A percentile compares a stretch with the other conserved stretches of the same genome.
Conservation (phyloP, 2,329 filamentous ascomycete genomes). For the Exophiala calicioides region DNA sequence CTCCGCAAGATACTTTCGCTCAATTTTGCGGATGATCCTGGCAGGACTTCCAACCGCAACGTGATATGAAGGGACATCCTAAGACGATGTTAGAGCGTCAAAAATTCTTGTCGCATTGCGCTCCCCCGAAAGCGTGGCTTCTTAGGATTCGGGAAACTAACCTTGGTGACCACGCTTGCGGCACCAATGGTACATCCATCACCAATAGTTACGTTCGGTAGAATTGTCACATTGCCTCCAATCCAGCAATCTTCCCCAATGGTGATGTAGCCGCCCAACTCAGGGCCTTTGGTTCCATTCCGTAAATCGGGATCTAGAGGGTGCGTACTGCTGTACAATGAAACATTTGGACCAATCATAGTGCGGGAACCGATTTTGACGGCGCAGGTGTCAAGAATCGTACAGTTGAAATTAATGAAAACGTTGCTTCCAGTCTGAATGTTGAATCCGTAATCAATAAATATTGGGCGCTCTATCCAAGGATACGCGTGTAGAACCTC, state of each 20-base stretch:
- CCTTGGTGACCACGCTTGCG: slow-evolving; percentile 43
- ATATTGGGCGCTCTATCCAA: slow-evolving; percentile 69
- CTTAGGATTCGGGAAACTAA: no score
- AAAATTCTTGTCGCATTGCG: background rate
- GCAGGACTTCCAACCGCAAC: background rate
- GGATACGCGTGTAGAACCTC: slow-evolving; percentile 65
- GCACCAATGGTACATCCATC: slow-evolving; percentile 45
- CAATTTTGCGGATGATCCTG: background rate
- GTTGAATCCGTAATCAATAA: slow-evolving; percentile 77
- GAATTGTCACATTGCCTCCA: slow-evolving; percentile 48
- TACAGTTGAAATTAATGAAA: slow-evolving; percentile 74
- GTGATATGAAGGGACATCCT: background rate
- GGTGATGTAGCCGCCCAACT: slow-evolving; percentile 69
- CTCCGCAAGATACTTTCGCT: no score
- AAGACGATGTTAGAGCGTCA: background rate
- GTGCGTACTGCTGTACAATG: slow-evolving; percentile 73
- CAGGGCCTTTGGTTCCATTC: slow-evolving; percentile 73
- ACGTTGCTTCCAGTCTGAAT: slow-evolving; percentile 69
- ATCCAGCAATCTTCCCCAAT: slow-evolving; percentile 54
- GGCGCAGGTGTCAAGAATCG: slow-evolving; percentile 73
- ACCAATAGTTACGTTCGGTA: slow-evolving; percentile 47
- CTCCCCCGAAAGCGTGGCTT: background rate
- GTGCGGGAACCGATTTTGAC: slow-evolving; percentile 77
- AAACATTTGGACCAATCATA: slow-evolving; percentile 75
- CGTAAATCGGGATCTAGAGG: slow-evolving; percentile 73